These are phyloP conservation scores for Mortierella antarctica DNA, from an alignment of 192 early-diverging fungal genomes.

Conservation along the genomic window DNA sequence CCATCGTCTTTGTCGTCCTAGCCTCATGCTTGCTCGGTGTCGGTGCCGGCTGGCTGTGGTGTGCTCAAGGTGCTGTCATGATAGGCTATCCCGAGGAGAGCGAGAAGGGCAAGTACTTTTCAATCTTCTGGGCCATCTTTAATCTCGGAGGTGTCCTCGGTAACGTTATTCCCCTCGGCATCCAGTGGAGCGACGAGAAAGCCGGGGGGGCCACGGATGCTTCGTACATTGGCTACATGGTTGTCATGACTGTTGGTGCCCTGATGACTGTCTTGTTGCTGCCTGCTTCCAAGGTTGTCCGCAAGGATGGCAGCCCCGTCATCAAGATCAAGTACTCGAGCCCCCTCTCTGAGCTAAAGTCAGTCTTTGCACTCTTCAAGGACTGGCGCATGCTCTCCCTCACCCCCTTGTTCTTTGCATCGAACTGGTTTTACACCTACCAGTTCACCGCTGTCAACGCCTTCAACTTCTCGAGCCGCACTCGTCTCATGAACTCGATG, in stretches of 20 bases:
- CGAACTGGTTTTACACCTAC: conserved; percentile 87
- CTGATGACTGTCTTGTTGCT: conserved; percentile 66
- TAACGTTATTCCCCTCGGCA: conserved; percentile 73
- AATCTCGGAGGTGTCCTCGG: conserved; percentile 82
- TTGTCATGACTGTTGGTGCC: conserved; percentile 74
- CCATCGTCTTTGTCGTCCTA: conserved; percentile 69
- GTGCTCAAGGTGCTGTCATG: conserved; percentile 86
- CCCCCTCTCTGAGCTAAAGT: conserved; percentile 60
- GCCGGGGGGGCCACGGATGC: conserved; percentile 65
- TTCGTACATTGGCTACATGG: conserved; percentile 80
- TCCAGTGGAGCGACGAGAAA: conserved; percentile 68
- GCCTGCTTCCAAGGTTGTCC: conserved; percentile 69
- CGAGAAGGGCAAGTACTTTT: conserved; percentile 84
- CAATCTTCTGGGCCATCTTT: conserved; percentile 91
- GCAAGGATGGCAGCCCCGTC: conserved; percentile 76
- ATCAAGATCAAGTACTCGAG: conserved; percentile 74
- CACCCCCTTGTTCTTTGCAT: conserved; percentile 73
- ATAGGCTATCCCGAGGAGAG: conserved; percentile 84
- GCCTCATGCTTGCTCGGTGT: conserved; percentile 82
- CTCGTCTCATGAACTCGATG: conserved; percentile 76
- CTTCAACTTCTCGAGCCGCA: conserved; percentile 69
- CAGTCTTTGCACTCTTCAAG: conserved; percentile 67
- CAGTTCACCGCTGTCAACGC: conserved; percentile 70
- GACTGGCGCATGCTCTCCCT: conserved; percentile 75
- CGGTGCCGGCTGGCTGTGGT: conserved; percentile 78